phyloP scores from a whole-genome alignment of 805 yeast genomes.

The Millerozyma acaciae region DNA sequence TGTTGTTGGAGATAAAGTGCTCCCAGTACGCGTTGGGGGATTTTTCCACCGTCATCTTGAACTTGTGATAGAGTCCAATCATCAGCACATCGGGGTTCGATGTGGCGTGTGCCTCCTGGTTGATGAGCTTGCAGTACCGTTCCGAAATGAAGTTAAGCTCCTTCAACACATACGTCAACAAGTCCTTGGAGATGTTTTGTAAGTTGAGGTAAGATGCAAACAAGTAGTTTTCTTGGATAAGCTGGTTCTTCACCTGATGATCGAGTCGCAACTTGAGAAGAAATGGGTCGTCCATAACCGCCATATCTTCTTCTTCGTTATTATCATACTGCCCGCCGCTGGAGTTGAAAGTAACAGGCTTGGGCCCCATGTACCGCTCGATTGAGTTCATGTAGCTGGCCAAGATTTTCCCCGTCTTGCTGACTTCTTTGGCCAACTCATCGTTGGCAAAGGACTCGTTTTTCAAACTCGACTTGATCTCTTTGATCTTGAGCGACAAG shows the following conservation, averaged over 20 bases:
- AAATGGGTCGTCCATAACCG: constrained; percentile 38
- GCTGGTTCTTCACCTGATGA: constrained; percentile 37
- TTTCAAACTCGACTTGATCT: constrained; percentile 35
- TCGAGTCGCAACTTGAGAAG: constrained; percentile 36
- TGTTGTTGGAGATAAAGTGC: constrained; percentile 31
- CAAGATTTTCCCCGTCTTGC: constrained; percentile 56
- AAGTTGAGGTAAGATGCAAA: constrained; percentile 40
- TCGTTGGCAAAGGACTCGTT: constrained; percentile 41
- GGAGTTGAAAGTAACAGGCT: constrained; percentile 29
- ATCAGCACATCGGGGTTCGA: constrained; percentile 8
- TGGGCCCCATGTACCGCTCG: constrained; percentile 34
- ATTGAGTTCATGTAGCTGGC: constrained; percentile 28
- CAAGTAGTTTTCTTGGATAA: constrained; percentile 38
- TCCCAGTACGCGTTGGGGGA: constrained; percentile 35
- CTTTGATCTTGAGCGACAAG: constrained; percentile 36
- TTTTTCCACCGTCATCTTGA: constrained; percentile 23
- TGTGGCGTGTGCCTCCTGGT: constrained; percentile 18
- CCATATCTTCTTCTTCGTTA: constrained; percentile 22
- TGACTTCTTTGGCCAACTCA: constrained; percentile 39
- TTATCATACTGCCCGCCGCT: constrained; percentile 16
- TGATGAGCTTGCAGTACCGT: constrained; percentile 27
- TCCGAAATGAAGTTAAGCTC: constrained; percentile 32
- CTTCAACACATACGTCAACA: constrained; percentile 33
- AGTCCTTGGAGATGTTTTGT: constrained; percentile 38
- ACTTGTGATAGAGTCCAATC: constrained; percentile 19